These are phyloP conservation scores for Fusarium chlamydosporum DNA, from an alignment of 2,329 filamentous ascomycete species.

Conservation along the genomic window DNA sequence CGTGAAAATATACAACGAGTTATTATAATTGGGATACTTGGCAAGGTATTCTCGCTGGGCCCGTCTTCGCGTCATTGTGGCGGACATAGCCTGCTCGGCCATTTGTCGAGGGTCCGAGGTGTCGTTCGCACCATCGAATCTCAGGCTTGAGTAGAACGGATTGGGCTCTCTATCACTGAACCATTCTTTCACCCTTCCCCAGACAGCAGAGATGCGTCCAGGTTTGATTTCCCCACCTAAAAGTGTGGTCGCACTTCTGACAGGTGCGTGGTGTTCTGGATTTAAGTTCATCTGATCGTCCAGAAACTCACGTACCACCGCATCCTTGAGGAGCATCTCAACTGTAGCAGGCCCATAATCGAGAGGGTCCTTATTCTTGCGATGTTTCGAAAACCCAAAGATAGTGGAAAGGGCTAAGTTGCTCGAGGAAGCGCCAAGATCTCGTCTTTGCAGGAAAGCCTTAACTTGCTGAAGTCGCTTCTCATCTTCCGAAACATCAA, in stretches of 20 bases:
- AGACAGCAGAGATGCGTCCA: conserved; percentile 71
- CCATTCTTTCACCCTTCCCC: conserved; percentile 70
- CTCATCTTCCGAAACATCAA: conserved; percentile 98
- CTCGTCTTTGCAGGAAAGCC: conserved; percentile 91
- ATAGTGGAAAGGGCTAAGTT: conserved; percentile 84
- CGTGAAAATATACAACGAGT: conserved; percentile 87
- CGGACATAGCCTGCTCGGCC: conserved; percentile 90
- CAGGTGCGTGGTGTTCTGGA: conserved; percentile 51
- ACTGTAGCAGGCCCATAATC: conserved; percentile 93
- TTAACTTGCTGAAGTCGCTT: conserved; percentile 97
- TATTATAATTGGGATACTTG: conserved; percentile 92
- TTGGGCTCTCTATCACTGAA: conserved; percentile 83
- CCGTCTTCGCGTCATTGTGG: conserved; percentile 84
- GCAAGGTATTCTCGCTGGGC: conserved; percentile 92
- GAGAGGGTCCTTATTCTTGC: conserved; percentile 80
- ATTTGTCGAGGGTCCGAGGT: conserved; percentile 87
- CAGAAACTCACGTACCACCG: conserved; percentile 93
- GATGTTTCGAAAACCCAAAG: conserved; percentile 72
- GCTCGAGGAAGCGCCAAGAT: conserved; percentile 78
- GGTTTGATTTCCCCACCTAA: conserved; percentile 64
- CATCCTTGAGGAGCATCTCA: conserved; percentile 97
- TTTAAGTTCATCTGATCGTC: conserved; percentile 67
- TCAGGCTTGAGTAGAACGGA: conserved; percentile 87
- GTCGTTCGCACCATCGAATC: conserved; percentile 80
- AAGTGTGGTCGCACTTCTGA: conserved; percentile 53